A percentile compares a stretch with the other conserved stretches of the same genome.
Evolutionary conservation across 2,329 filamentous ascomycete species (phyloP).

Genomic region (Cercospora janseana): DNA sequence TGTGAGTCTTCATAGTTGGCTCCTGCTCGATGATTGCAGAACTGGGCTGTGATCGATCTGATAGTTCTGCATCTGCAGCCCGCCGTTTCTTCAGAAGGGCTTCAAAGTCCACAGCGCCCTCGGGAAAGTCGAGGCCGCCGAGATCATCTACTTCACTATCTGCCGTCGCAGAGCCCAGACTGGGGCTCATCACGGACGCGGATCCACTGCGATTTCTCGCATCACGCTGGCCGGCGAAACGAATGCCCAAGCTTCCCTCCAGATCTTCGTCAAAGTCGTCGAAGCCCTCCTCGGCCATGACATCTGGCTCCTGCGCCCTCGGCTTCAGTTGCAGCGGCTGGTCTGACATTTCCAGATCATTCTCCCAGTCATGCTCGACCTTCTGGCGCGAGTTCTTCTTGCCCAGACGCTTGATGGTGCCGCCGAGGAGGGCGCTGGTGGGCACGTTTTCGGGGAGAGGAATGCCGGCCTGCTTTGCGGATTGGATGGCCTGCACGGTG

Average conservation of each 20-base stretch:
- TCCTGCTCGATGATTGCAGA: conserved; percentile 36
- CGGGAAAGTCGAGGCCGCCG: conserved; percentile 81
- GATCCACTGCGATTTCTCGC: conserved; percentile 79
- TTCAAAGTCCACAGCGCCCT: conserved; percentile 77
- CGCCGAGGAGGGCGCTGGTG: conserved; percentile 82
- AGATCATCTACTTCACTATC: conserved; percentile 94
- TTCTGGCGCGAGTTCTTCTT: conserved; percentile 48
- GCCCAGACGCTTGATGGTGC: conserved; percentile 87
- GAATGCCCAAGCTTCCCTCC: conserved; percentile 89
- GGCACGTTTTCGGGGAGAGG: conserved; percentile 85
- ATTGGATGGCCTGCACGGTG: conserved; percentile 79
- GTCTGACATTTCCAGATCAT: conserved; percentile 49
- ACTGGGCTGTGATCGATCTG: conserved; percentile 34
- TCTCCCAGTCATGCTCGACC: conserved; percentile 52
- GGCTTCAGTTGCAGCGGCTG: conserved; percentile 46
- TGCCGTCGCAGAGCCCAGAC: conserved; percentile 85
- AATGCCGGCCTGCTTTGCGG: conserved; percentile 85
- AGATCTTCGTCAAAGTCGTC: conserved; percentile 82
- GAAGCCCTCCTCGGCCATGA: conserved; percentile 39
- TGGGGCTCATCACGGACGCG: conserved; percentile 85
- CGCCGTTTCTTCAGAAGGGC: conserved; percentile 73
- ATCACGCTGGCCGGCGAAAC: conserved; percentile 77
- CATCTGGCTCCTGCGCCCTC: conserved; percentile 34
- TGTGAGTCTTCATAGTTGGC: conserved; percentile 39
- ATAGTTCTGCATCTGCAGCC: conserved; percentile 45